Base-by-base conservation (phyloP, 495 filamentous ascomycete genomes). In the Arthonia radiata region DNA sequence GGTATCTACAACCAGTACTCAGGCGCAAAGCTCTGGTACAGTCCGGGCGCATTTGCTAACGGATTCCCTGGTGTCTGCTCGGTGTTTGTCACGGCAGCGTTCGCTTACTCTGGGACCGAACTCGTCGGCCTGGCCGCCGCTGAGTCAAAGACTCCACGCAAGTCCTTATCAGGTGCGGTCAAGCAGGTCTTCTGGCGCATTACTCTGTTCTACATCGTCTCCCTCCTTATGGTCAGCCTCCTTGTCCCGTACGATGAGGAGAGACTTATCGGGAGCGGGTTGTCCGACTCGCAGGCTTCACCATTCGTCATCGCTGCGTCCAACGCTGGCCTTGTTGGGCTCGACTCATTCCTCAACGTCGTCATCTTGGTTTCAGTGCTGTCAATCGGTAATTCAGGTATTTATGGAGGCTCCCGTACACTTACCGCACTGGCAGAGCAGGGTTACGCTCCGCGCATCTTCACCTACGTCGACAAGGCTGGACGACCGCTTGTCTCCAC, bases 291-390 rank as follows among this genome's bases (percentile, higher is more conserved):
- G 21, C 61, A 64, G 11, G 72, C 77, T 2, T 89, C 79, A 12
- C 81, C 80, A 9, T 90, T 91, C 39, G 80, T 90, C 37, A 81
- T 91, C 37, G 71, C 80, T 29, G 86, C 90, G 34, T 49, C 69
- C 34, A 68, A 74, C 32, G 77, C 80, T 4, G 70, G 75, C 11
- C 81, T 90, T 39, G 45, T 54, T 1, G 67, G 62, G 9, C 59
- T 89, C 4, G 71, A 71, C 2, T 81, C 74, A 0, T 56, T 91
- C 27, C 81, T 91, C 73, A 91, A 91, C 42, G 67, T 65, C 15
- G 79, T 91, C 12, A 83, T 91, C 43, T 63, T 90, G 47, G 65
- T 91, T 37, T n/a, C n/a, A n/a, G 79, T 90, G 16, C 43, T 91
- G 4, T 81, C 74, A 6, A 80, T 90, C 27, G 81, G 76, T 12